phyloP scores from a whole-genome alignment of 441 rosid genomes.

The Biscutella laevigata region DNA sequence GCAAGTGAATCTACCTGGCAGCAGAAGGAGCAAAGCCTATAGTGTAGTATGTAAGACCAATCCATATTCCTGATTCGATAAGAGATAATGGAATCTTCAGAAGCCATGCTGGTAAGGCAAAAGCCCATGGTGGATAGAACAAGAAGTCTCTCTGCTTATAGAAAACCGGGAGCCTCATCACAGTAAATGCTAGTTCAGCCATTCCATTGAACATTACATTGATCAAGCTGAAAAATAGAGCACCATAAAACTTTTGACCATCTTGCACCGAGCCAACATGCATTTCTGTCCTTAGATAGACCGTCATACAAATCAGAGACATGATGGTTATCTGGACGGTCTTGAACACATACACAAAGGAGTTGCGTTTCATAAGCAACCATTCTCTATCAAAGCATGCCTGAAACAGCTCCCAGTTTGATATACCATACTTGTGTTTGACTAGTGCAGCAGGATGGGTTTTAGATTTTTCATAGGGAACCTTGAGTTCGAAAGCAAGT shows the following conservation, averaged over 20 bases:
- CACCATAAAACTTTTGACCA: slow-evolving; percentile 50
- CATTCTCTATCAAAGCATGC: slow-evolving; percentile 66
- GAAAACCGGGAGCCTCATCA: slow-evolving; percentile 61
- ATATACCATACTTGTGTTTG: slow-evolving; percentile 50
- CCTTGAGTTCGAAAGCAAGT: slow-evolving; percentile 32
- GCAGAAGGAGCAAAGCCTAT: slow-evolving; percentile 69
- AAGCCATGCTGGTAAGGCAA: slow-evolving; percentile 49
- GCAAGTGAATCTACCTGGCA: slow-evolving; percentile 31
- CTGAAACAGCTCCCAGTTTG: slow-evolving; percentile 48
- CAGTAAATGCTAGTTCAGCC: slow-evolving; percentile 53
- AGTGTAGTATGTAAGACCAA: slow-evolving; percentile 49
- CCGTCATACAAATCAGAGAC: slow-evolving; percentile 42
- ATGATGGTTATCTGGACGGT: slow-evolving; percentile 47
- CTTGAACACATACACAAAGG: slow-evolving; percentile 56
- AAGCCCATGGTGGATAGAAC: slow-evolving; percentile 67
- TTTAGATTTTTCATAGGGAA: slow-evolving; percentile 44
- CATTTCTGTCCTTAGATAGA: slow-evolving; percentile 53
- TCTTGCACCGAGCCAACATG: slow-evolving; percentile 31
- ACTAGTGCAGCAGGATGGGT: slow-evolving; percentile 53
- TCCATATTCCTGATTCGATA: slow-evolving; percentile 60
- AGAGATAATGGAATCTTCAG: slow-evolving; percentile 54
- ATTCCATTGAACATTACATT: slow-evolving; percentile 63
- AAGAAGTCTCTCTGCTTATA: slow-evolving; percentile 55
- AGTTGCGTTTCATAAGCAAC: slow-evolving; percentile 55
- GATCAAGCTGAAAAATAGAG: slow-evolving; percentile 49